A percentile compares a stretch with the other conserved stretches of the same genome.
Conservation (phyloP, 1,139 yeast genomes). For the Debaryomyces sp. region DNA sequence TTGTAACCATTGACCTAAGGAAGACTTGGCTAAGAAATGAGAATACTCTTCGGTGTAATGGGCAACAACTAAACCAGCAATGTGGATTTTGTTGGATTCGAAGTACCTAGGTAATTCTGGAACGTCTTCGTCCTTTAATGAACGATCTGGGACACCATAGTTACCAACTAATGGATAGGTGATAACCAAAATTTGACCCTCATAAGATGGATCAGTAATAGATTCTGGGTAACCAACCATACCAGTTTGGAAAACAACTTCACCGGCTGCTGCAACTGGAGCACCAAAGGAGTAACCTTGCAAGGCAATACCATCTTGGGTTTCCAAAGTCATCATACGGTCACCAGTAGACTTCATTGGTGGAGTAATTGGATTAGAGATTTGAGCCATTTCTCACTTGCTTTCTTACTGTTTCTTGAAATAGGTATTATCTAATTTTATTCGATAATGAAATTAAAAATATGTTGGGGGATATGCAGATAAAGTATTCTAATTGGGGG, state of each 20-base stretch:
- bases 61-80: conserved; percentile 97
- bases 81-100: conserved; percentile 88
- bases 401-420: conserved; percentile 7
- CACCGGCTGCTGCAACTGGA: conserved; percentile 87
- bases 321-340: conserved; percentile 85
- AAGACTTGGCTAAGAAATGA: conserved; percentile 89
- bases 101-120: conserved; percentile 86
- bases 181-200: conserved; percentile 95
- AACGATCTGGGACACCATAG: conserved; percentile 97
- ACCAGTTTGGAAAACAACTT: conserved; percentile 98
- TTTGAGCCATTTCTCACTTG: conserved; percentile 21
- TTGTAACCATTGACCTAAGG: conserved; percentile 92
- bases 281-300: conserved; percentile 99
- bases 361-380: conserved; percentile 80
- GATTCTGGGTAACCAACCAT: conserved; percentile 99
- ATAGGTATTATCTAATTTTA: conserved; percentile 1
- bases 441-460: conserved; percentile 2
- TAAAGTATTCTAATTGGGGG: conserved; percentile 19
- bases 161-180: conserved; percentile 97
- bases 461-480: conserved; percentile 10
- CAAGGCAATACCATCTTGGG: conserved; percentile 84
- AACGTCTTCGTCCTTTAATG: conserved; percentile 69
- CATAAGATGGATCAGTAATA: conserved; percentile 97
- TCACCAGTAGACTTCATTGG: conserved; percentile 83
- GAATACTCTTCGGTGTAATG: conserved; percentile 96